Conservation (phyloP, 495 filamentous ascomycete species). For the Pseudomonodictys pantanalensis region DNA sequence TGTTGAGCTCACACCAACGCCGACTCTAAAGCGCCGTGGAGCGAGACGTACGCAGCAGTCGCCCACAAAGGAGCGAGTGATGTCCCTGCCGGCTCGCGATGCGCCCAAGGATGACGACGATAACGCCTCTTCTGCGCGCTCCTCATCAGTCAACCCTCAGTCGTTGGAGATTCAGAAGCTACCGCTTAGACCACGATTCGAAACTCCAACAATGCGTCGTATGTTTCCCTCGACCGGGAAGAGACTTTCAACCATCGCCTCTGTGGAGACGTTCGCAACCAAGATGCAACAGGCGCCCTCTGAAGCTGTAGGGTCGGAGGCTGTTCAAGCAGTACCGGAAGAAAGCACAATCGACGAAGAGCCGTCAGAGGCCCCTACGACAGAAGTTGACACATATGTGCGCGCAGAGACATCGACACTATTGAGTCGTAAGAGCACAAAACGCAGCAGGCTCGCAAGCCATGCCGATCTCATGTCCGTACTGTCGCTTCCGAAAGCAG, state of each 20-base stretch:
- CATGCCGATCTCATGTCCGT: conserved; percentile 93
- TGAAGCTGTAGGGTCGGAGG: conserved; percentile 32
- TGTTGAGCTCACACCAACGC: conserved; percentile 13
- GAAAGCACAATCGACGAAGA: conserved; percentile 4
- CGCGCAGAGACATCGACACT: conserved; percentile 21
- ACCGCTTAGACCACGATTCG: neutral
- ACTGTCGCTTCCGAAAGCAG: conserved; percentile 64
- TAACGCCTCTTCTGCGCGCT: conserved; percentile 20
- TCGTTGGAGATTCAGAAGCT: conserved; percentile 21
- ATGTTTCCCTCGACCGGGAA: conserved; percentile 40
- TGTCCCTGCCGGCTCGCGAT: conserved; percentile 15
- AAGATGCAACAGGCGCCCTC: conserved; percentile 29
- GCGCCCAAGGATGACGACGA: conserved; percentile 15
- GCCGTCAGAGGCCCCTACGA: conserved; percentile 14
- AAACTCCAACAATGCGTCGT: conserved; percentile 25
- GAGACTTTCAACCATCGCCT: conserved; percentile 42
- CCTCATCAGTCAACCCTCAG: conserved; percentile 36
- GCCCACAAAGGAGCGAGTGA: conserved; percentile 35
- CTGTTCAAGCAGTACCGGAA: neutral
- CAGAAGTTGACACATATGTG: conserved; percentile 31
- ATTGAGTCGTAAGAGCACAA: conserved; percentile 41
- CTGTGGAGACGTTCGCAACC: conserved; percentile 38
- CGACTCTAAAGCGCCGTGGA: conserved; percentile 34
- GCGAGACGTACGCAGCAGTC: conserved; percentile 37
- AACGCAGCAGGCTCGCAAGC: conserved; percentile 76